These are phyloP conservation scores for Dissophora globulifera DNA, from an alignment of 192 early-diverging fungal species.

Conservation along the genomic window DNA sequence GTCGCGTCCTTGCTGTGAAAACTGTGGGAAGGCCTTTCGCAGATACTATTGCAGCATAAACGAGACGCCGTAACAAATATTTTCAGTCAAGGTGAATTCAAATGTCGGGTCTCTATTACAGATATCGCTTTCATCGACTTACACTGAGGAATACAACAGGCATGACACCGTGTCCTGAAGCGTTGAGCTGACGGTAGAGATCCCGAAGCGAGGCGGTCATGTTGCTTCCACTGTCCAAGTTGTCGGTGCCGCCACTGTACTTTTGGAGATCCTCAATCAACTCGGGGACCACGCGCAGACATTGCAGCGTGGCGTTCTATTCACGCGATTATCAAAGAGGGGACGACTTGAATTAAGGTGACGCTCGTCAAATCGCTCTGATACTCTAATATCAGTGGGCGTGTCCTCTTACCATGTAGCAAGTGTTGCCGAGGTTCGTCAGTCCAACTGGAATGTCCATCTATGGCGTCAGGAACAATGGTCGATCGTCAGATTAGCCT, in stretches of 20 bases:
- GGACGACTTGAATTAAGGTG: too few relatives aligned
- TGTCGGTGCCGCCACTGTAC: slow-evolving; percentile 56
- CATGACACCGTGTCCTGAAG: slow-evolving; percentile 75
- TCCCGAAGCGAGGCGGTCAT: slow-evolving; percentile 76
- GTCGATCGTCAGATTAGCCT: too few relatives aligned
- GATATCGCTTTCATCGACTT: too few relatives aligned
- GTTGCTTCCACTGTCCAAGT: slow-evolving; percentile 66
- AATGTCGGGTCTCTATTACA: too few relatives aligned
- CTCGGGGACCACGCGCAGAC: slow-evolving; percentile 88
- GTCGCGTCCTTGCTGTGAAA: slow-evolving; percentile 79
- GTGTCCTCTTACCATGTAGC: slow-evolving; percentile 80
- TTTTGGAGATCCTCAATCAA: slow-evolving; percentile 63
- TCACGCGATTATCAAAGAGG: too few relatives aligned
- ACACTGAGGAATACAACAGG: slow-evolving; percentile 86
- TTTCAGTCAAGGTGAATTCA: too few relatives aligned
- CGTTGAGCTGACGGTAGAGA: slow-evolving; percentile 77
- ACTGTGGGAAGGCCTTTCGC: slow-evolving; percentile 86
- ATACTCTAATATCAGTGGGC: too few relatives aligned
- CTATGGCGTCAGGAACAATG: slow-evolving; percentile 53
- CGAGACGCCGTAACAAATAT: too few relatives aligned
- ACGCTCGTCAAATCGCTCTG: too few relatives aligned
- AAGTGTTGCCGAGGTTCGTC: slow-evolving; percentile 93
- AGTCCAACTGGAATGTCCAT: slow-evolving; percentile 92
- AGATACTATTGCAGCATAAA: slow-evolving; percentile 60
- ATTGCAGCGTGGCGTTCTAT: slow-evolving; percentile 93